Percentiles rank a stretch among this genome's conserved stretches.
Evolutionary conservation across 2,329 filamentous ascomycete genomes (phyloP).

Genomic region (Stachybotrys chlorohalonatus): DNA sequence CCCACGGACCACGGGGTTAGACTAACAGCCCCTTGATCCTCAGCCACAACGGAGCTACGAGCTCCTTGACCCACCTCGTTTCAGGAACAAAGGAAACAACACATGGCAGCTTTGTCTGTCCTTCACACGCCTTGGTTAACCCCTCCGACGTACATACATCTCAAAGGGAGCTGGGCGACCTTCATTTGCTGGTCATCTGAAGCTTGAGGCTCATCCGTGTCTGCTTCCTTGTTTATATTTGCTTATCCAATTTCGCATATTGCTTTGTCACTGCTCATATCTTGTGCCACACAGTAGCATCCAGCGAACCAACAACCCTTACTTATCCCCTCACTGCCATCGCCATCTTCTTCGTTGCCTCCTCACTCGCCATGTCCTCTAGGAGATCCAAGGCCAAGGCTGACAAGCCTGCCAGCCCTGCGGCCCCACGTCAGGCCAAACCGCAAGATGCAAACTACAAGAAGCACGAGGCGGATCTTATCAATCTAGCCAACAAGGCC

Average conservation of each 20-base stretch:
- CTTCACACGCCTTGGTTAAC: neutral
- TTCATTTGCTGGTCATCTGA: slow-evolving; percentile 24
- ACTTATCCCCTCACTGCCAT: no score
- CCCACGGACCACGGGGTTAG: neutral
- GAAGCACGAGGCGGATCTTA: slow-evolving; percentile 45
- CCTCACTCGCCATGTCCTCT: neutral
- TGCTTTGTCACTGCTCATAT: neutral
- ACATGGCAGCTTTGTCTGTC: neutral
- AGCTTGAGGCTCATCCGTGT: slow-evolving; percentile 5
- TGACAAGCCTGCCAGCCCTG: slow-evolving; percentile 3
- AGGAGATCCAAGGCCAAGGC: neutral
- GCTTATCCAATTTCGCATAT: slow-evolving; percentile 1
- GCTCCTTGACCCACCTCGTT: neutral
- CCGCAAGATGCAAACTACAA: slow-evolving; percentile 35
- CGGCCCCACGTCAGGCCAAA: slow-evolving; percentile 9
- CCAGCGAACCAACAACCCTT: no score
- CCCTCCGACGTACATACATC: slow-evolving; percentile 7
- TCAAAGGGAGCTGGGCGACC: slow-evolving; percentile 11
- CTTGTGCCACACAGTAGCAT: neutral
- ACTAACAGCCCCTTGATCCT: neutral
- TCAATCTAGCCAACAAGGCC: slow-evolving; percentile 37
- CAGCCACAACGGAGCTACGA: neutral
- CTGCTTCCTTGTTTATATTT: slow-evolving; percentile 1
- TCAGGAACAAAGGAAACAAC: neutral
- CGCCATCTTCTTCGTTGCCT: neutral